Conservation (phyloP, 306 rosid species). For the Leucaena leucocephala region DNA sequence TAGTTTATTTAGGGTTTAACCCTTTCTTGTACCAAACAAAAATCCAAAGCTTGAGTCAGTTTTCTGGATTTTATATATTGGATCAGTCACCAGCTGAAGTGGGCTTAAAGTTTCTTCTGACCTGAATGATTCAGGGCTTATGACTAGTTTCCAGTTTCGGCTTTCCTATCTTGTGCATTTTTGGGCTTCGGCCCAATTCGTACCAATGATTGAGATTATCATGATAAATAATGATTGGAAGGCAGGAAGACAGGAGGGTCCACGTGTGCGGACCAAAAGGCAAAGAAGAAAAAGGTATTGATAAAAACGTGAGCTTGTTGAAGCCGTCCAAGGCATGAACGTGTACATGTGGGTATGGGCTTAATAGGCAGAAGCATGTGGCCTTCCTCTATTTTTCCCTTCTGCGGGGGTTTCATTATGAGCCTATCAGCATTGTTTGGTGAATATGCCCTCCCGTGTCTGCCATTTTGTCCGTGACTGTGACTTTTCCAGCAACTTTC, state of each 20-base stretch:
- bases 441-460: slow-evolving; percentile 31
- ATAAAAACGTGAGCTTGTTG: slow-evolving; percentile 21
- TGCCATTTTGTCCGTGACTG: not conserved
- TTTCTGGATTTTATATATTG: not conserved
- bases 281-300: no score
- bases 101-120: not conserved
- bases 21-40: no score
- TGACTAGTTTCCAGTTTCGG: not conserved
- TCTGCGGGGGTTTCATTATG: not conserved
- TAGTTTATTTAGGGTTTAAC: no score
- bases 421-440: slow-evolving; percentile 8
- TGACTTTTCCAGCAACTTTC: slow-evolving; percentile 28
- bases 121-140: no score
- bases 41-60: not conserved
- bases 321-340: not conserved
- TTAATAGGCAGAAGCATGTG: not conserved
- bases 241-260: not conserved
- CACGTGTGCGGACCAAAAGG: slow-evolving; percentile 32
- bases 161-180: not conserved
- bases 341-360: not conserved
- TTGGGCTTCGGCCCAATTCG: not conserved
- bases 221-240: not conserved
- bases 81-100: not conserved
- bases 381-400: not conserved
- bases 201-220: not conserved